Evolutionary conservation across 177 flowering plant genomes (phyloP).

Genomic region (Vitis hybrid): DNA sequence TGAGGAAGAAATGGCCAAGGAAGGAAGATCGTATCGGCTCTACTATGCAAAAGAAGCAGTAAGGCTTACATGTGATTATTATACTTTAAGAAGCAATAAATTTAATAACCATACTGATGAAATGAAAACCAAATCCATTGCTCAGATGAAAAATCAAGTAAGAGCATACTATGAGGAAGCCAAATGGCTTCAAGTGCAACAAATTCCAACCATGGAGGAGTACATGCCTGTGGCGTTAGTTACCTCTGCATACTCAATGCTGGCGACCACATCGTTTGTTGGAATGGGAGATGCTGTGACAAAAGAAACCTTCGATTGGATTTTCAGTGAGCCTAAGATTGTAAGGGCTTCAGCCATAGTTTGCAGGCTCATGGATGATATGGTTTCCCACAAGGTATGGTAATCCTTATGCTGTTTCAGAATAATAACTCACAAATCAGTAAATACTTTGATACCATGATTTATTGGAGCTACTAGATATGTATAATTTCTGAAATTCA

Average conservation of each 20-base stretch:
- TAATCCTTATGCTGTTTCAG: too few species aligned
- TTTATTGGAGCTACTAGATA: too few species aligned
- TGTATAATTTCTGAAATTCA: too few species aligned
- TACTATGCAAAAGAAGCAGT: slow-evolving; percentile 28
- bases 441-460: too few species aligned
- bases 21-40: slow-evolving; percentile 14
- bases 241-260: background rate
- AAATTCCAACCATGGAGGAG: slow-evolving; percentile 29
- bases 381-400: slow-evolving; percentile 35
- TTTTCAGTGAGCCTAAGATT: slow-evolving; percentile 19
- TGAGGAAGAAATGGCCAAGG: slow-evolving; percentile 13
- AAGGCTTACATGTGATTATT: background rate
- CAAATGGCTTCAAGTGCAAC: slow-evolving; percentile 21
- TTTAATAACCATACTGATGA: background rate
- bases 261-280: slow-evolving; percentile 13
- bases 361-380: slow-evolving; percentile 36
- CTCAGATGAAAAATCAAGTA: slow-evolving; percentile 17
- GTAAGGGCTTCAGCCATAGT: slow-evolving; percentile 22
- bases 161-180: slow-evolving; percentile 25
- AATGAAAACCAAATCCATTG: too few species aligned
- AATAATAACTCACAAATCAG: too few species aligned
- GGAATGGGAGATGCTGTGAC: slow-evolving; percentile 31
- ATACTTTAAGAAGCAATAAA: background rate
- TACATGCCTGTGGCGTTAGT: slow-evolving; percentile 11
- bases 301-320: slow-evolving; percentile 37